Evolutionary conservation across 768 basidiomycete species (phyloP), one percentile per base, ranked within the genome.

Genomic region (Boletales sp.): DNA sequence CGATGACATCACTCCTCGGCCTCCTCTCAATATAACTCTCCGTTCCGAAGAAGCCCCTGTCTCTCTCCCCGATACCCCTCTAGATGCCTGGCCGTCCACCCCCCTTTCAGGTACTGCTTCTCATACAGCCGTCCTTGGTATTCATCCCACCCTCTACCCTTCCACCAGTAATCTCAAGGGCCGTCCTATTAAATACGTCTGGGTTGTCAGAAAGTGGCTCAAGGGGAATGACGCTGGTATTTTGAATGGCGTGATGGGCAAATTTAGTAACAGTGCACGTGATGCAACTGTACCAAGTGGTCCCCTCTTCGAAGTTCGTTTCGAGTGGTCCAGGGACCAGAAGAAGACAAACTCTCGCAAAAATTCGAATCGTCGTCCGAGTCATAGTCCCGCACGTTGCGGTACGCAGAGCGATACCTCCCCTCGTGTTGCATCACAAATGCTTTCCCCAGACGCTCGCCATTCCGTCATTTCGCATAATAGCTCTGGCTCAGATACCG

Each of bases 191-290:
- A 69, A 68, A 68, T 90, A 93, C 51, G 80, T 86, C 6, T 93
- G 90, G 90, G 73, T 86, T 17, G 81, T 90, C 24, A 74, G 83
- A 43, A 75, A 72, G 55, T 93, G 90, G 90, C 63, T 85, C 56
- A 92, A 91, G 63, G 78, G 76, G 21, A 63, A 67, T 10, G 76
- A 77, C 15, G 62, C 68, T 6, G 66, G 78, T 34, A 61, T 80
- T 35, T 44, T 81, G 13, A 67, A 77, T 40, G 77, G 74, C 17
- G 62, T 80, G 52, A 70, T 74, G 41, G 74, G 71, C 29, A 70
- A 67, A 49, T 60, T 75, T 50, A 67, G 63, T 48, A 57, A 63
- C 7, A 58, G 61, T 34, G 31, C 54, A 47, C 66, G 66, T 15
- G 66, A 54, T 34, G 54, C 60, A n/a, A 57, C 39, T 14, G 38